Conservation (phyloP, 768 basidiomycete species). For the Russula sp. region DNA sequence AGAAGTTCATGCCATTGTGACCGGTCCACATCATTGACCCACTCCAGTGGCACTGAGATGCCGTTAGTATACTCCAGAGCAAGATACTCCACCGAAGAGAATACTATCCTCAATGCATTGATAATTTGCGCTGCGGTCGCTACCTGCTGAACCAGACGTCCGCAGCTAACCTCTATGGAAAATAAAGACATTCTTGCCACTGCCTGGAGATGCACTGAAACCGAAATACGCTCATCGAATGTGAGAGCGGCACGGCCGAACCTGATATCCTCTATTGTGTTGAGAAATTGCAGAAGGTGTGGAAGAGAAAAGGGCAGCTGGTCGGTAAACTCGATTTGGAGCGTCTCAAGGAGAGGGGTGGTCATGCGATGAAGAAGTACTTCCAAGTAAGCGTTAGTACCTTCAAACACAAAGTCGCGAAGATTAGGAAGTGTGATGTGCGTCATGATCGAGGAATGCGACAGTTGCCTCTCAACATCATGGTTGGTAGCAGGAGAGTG, state of each 20-base stretch:
- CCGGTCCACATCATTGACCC: not conserved
- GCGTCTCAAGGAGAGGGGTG: not conserved
- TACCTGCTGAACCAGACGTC: not conserved
- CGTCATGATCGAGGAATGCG: not conserved
- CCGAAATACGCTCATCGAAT: not conserved
- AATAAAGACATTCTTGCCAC: not conserved
- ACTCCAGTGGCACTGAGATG: too few relatives aligned
- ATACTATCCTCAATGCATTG: not conserved
- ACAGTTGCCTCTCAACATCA: not conserved
- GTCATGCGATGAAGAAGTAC: not conserved
- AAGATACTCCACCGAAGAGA: not conserved
- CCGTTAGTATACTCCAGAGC: not conserved
- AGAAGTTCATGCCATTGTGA: too few relatives aligned
- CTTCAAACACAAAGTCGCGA: not conserved
- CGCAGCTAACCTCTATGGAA: not conserved
- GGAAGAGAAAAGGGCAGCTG: not conserved
- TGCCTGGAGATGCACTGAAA: not conserved
- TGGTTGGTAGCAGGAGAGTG: too few relatives aligned
- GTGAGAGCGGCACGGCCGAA: not conserved
- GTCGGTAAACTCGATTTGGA: not conserved
- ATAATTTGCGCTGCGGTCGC: not conserved
- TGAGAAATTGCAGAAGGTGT: not conserved
- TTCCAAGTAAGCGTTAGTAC: not conserved
- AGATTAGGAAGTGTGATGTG: not conserved
- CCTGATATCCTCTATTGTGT: not conserved